phyloP scores from a whole-genome alignment of 2,329 filamentous ascomycete species.

The Aspergillus felis region DNA sequence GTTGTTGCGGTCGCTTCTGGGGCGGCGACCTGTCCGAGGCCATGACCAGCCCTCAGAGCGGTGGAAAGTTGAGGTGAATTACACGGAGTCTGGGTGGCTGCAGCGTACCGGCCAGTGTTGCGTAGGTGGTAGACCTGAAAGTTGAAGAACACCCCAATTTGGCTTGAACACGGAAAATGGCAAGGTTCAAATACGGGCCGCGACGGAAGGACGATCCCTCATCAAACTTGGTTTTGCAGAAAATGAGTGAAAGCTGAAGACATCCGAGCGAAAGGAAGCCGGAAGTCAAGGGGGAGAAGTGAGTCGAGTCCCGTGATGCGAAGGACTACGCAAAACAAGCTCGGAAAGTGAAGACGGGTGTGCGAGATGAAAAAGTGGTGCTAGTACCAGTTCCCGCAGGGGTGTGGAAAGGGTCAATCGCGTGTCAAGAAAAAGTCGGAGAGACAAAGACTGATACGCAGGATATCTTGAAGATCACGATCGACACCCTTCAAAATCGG shows the following conservation, averaged over 20 bases:
- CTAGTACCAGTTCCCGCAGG: neutral
- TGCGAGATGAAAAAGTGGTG: slow-evolving; percentile 12
- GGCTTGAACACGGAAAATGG: slow-evolving; percentile 17
- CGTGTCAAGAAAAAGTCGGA: slow-evolving; percentile 9
- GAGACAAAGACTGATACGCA: neutral
- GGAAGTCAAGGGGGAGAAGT: slow-evolving; percentile 5
- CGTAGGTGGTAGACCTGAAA: slow-evolving; percentile 9
- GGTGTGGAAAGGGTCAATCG: slow-evolving; percentile 3
- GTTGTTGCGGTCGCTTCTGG: slow-evolving; percentile 22
- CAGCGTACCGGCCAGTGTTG: slow-evolving; percentile 17
- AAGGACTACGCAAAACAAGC: slow-evolving; percentile 1
- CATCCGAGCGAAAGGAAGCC: slow-evolving; percentile 17
- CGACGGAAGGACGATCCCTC: slow-evolving; percentile 22
- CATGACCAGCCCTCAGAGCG: slow-evolving; percentile 27
- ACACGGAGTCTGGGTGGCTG: slow-evolving; percentile 8
- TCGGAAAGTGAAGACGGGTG: neutral
- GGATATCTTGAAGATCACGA: slow-evolving; percentile 17
- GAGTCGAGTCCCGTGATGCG: slow-evolving; percentile 3
- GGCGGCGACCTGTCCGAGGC: slow-evolving; percentile 27
- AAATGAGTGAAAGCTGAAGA: slow-evolving; percentile 12
- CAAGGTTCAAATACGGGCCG: slow-evolving; percentile 24
- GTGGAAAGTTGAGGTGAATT: slow-evolving; percentile 14
- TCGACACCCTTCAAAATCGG: slow-evolving; percentile 12
- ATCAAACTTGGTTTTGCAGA: slow-evolving; percentile 15
- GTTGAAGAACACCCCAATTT: slow-evolving; percentile 17